Base-by-base conservation (phyloP, 2,329 filamentous ascomycete species). In the Colletotrichum ledebouriae region DNA sequence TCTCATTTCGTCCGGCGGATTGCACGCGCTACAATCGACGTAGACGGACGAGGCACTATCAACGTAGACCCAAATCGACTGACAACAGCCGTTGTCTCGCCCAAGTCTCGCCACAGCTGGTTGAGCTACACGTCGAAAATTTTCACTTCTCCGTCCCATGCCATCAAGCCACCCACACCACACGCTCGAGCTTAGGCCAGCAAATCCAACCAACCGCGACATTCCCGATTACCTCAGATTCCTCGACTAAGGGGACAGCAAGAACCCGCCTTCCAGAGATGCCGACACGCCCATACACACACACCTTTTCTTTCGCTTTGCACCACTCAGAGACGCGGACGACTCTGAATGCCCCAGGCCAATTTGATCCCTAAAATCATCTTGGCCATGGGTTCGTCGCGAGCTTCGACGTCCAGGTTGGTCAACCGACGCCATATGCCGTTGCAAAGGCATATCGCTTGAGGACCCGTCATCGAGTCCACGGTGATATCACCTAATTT, bases 51-150 rank as follows among this genome's bases (percentile, higher is more conserved):
- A 47, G 53, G 33, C 22, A 17, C 33, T 47, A 53, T 53, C 39
- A 29, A 25, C 39, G 64, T 34, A 25, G 25, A 25, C 25, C 29
- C 9, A 37, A 55, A 59, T 68, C 47, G 65, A 59, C 65, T 65
- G 65, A 65, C 65, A 59, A 67, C 64, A 68, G 60, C 65, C 65
- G 65, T 55, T 68, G 60, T 49, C 55, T 64, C 47, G 55, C n/a
- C 34, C 47, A 44, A 29, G 47, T 68, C 65, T 65, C 41, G 65
- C 65, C 65, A 68, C 60, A 33, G 41, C 25, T 25, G 47, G 46
- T 59, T 55, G 49, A 55, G 39, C 65, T 68, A 59, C 25, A 15
- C n/a, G 4, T 53, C 47, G 15, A 41, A 42, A 33, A 34, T 47
- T 56, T 58, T 59, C 37, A 55, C 29, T 34, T 39, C 55, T 44